Evolutionary conservation across 2,329 filamentous ascomycete species (phyloP), one percentile per base, ranked within the genome.

Genomic region (Hirsutella thompsonii): DNA sequence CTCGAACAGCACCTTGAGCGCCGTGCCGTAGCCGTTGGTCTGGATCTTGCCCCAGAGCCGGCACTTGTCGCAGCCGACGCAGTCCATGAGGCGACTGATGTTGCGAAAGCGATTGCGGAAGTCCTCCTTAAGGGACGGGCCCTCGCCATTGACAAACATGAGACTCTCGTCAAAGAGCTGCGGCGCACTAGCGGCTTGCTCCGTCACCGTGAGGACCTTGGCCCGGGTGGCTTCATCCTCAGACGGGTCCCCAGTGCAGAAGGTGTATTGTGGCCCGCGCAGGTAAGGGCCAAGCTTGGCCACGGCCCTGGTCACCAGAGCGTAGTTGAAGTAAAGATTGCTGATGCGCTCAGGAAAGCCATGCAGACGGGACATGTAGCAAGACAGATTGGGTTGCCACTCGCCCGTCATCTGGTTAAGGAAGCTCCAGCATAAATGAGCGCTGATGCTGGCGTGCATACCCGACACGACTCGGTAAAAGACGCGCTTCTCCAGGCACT

Each of bases 251-350:
- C 87, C 88, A 4, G 82, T 83, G 62, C 92, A 98, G 61, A 94
- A 98, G 0, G 85, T 92, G 65, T 96, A 96, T 46, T 76, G 69
- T 23, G 64, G 47, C 4, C 52, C 55, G 47, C 81, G 69, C 9
- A 96, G 72, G 51, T 89, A 81, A 20, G 85, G 83, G 11, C 83
- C 84, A 8, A 96, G 74, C 64, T 98, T 98, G 40, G 86, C 83
- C 33, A 96, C 76, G 11, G 92, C 92, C 38, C 92, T 83, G 20
- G 90, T 83, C 33, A 98, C 72, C n/a, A 98, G 74, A 1, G 92
- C 92, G 56, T 94, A 98, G 74, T 98, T 96, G 69, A 98, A 98
- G 68, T 98, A 98, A 38, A 98, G 72, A 61, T 98, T 98, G 50
- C 89, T 92, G 55, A 98, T 84, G 45, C 90, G 83, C 51, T 98